Evolutionary conservation across 108 stramenopile genomes (phyloP).

Genomic region (Cyclostephanos tholiformis): DNA sequence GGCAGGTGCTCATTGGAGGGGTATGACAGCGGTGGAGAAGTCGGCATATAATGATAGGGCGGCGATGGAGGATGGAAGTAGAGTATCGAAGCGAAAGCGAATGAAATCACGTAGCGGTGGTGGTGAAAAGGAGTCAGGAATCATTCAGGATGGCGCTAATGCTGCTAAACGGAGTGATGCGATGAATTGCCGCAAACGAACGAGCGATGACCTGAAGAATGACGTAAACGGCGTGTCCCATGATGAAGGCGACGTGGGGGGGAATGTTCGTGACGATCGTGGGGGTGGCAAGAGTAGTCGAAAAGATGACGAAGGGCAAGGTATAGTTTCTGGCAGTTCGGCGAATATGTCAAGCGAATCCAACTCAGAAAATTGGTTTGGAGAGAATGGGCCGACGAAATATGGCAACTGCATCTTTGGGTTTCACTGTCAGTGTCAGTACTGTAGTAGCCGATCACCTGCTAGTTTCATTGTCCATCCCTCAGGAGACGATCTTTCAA

Average conservation of each 20-base stretch:
- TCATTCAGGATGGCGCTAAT: no score
- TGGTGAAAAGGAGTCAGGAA: no score
- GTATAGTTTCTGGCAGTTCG: background rate
- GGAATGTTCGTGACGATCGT: background rate
- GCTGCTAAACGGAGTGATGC: no score
- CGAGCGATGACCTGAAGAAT: no score
- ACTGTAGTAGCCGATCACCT: constrained; percentile 25
- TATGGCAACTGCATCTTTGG: constrained; percentile 70
- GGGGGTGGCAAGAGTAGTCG: background rate
- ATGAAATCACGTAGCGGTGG: background rate
- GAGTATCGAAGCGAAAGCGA: background rate
- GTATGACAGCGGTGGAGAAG: background rate
- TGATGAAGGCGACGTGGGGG: background rate
- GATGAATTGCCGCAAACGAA: no score
- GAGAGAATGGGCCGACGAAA: constrained; percentile 32
- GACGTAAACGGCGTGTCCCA: background rate
- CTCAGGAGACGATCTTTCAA: constrained; percentile 54
- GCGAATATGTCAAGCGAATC: background rate
- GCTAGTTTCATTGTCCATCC: constrained; percentile 64
- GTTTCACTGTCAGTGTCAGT: constrained; percentile 62
- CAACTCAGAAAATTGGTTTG: background rate
- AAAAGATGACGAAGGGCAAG: constrained; percentile 1
- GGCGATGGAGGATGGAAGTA: background rate
- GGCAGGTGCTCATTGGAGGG: background rate
- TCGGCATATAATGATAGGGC: background rate